These are phyloP conservation scores for Agaricus subrufescens DNA, from an alignment of 768 basidiomycete species.

Conservation along the genomic window DNA sequence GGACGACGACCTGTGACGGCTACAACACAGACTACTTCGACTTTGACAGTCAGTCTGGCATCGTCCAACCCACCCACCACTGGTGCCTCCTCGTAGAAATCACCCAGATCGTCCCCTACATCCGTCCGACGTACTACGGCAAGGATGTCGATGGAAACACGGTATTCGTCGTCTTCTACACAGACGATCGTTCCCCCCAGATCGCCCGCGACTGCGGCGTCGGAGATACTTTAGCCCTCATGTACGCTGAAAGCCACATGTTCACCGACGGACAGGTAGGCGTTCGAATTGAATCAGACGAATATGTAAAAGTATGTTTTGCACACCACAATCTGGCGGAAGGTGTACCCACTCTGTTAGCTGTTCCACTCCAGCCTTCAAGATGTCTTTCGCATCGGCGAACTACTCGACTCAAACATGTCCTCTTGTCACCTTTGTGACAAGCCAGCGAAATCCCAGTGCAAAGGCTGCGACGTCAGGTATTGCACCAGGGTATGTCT, in stretches of 20 bases:
- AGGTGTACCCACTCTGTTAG: background rate
- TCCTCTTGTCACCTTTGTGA: slow-evolving; percentile 5
- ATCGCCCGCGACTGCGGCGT: slow-evolving; percentile 4
- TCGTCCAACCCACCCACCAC: slow-evolving; percentile 10
- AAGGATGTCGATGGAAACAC: slow-evolving; percentile 11
- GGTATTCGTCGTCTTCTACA: slow-evolving; percentile 11
- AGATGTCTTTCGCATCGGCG: background rate
- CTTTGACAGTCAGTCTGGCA: background rate
- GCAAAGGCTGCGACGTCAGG: slow-evolving; percentile 2
- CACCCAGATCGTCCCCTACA: slow-evolving; percentile 3
- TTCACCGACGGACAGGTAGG: slow-evolving; percentile 15
- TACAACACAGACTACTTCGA: slow-evolving; percentile 15
- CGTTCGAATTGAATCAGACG: slow-evolving; percentile 8
- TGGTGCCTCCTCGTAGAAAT: slow-evolving; percentile 19
- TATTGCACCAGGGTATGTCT: slow-evolving; percentile 5
- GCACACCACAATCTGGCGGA: background rate
- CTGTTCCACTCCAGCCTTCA: background rate
- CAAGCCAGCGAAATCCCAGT: slow-evolving; percentile 1
- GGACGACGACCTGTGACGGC: slow-evolving; percentile 11
- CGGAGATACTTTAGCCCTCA: slow-evolving; percentile 14
- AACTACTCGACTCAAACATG: background rate
- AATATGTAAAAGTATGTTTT: background rate
- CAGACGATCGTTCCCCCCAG: slow-evolving; percentile 11
- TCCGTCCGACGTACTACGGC: slow-evolving; percentile 10
- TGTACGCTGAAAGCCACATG: slow-evolving; percentile 14